A percentile compares a stretch with the other conserved stretches of the same genome.
Conservation (phyloP, 495 filamentous ascomycete species). For the Astrothelium macrocarpum region DNA sequence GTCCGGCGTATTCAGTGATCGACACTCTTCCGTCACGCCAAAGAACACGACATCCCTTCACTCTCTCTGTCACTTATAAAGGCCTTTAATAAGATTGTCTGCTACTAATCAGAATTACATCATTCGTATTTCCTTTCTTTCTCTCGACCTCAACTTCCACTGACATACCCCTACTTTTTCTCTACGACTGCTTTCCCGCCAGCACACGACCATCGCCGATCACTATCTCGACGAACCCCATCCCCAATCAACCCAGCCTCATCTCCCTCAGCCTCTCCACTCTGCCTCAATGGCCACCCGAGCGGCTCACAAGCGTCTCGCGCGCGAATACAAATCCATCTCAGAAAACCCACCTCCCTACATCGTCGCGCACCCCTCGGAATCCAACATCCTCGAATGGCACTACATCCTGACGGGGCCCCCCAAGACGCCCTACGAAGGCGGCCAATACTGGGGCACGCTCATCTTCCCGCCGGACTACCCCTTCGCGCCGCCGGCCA, state of each 20-base stretch:
- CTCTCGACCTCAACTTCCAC: no score
- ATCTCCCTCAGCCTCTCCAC: background rate
- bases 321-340: conserved; percentile 88
- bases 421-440: conserved; percentile 86
- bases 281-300: conserved; percentile 28
- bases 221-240: background rate
- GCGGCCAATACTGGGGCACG: conserved; percentile 97
- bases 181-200: background rate
- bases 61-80: background rate
- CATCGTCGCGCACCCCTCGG: conserved; percentile 88
- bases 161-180: background rate
- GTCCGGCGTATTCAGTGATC: background rate
- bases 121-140: no score
- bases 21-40: background rate
- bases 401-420: conserved; percentile 97
- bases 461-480: conserved; percentile 92
- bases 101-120: no score
- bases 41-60: background rate
- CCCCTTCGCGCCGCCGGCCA: conserved; percentile 92
- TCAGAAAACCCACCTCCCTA: conserved; percentile 86
- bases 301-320: conserved; percentile 46
- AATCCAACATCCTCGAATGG: conserved; percentile 95
- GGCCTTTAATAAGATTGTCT: background rate
- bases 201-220: conserved; percentile 7
- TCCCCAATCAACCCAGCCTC: background rate